Base-by-base conservation (phyloP, 208 protist species). In the Trypanosoma rangeli region DNA sequence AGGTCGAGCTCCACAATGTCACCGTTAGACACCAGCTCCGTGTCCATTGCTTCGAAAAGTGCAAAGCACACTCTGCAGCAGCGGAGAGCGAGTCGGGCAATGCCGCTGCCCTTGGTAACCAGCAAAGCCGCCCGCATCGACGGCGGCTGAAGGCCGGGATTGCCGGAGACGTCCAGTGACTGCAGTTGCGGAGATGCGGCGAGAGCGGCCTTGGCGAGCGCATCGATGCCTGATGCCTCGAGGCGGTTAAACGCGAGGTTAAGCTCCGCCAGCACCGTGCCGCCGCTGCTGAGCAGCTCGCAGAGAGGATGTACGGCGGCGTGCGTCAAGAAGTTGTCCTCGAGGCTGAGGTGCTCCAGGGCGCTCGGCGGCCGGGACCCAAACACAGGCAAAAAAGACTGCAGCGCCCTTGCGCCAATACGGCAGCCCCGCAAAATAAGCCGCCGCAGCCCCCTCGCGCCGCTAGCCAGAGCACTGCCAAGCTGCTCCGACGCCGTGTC, bases 91-190 rank as follows among this genome's bases (percentile, higher is more conserved):
- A 78, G 67, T 53, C 74, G 57, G 8, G 50, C 15, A 26, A 78
- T 37, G n/a, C 68, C 68, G 10, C 20, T 73, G 26, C 37, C 56
- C 50, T 49, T 56, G 5, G 66, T n/a, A 20, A 70, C 49, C 12
- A 78, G 58, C 10, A 52, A n/a, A 52, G 15, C 12, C 44, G 74
- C 71, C 42, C 59, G 28, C 58, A 16, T 49, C 15, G 59, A 68
- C 9, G 52, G 59, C 3, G 67, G 33, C n/a, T 13, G 26, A 24
- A 62, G 9, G 13, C 66, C 64, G 7, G 73, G 73, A 58, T 78
- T 78, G 10, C 66, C 69, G 20, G 68, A 75, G 56, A 78, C 71
- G 42, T 74, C 67, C 10, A 78, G 54, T 20, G 28, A 13, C 18
- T 24, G 9, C 16, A 70, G 58, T n/a, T 50, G 20, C 33, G 39